A percentile compares a stretch with the other conserved stretches of the same genome.
These are phyloP conservation scores for Pleurotus giganteus DNA, from an alignment of 768 basidiomycete species.

Conservation along the genomic window DNA sequence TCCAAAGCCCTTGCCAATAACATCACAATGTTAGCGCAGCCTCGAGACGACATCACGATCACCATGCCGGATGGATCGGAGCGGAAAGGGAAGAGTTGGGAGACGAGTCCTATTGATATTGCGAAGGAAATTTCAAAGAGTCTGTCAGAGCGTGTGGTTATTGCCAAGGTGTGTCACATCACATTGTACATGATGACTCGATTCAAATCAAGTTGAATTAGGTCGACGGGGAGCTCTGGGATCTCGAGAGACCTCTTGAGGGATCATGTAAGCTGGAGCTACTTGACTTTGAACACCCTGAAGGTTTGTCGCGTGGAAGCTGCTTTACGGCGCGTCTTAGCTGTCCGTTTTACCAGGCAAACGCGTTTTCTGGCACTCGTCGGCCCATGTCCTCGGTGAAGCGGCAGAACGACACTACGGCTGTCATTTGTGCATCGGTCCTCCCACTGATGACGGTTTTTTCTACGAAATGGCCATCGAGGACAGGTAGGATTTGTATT, in stretches of 20 bases:
- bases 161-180: slow-evolving; percentile 72
- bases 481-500: slow-evolving; percentile 54
- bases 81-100: slow-evolving; percentile 86
- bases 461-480: slow-evolving; percentile 98
- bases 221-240: slow-evolving; percentile 91
- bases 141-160: slow-evolving; percentile 85
- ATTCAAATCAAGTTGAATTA: slow-evolving; percentile 22
- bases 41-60: slow-evolving; percentile 78
- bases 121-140: slow-evolving; percentile 87
- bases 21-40: slow-evolving; percentile 51
- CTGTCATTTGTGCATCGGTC: slow-evolving; percentile 94
- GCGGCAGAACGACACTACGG: slow-evolving; percentile 95
- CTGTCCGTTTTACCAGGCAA: slow-evolving; percentile 54
- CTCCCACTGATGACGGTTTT: slow-evolving; percentile 97
- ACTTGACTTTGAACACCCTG: slow-evolving; percentile 89
- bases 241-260: slow-evolving; percentile 94
- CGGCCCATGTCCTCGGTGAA: slow-evolving; percentile 96
- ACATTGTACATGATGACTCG: neutral
- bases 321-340: neutral
- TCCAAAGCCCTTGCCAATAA: neutral
- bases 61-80: slow-evolving; percentile 86
- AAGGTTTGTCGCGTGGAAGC: slow-evolving; percentile 48
- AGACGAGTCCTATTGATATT: slow-evolving; percentile 90
- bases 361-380: slow-evolving; percentile 99
- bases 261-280: slow-evolving; percentile 75